A percentile compares a stretch with the other conserved stretches of the same genome.
phyloP scores from a whole-genome alignment of 345 rosid species.

The Fremontodendron californicum region DNA sequence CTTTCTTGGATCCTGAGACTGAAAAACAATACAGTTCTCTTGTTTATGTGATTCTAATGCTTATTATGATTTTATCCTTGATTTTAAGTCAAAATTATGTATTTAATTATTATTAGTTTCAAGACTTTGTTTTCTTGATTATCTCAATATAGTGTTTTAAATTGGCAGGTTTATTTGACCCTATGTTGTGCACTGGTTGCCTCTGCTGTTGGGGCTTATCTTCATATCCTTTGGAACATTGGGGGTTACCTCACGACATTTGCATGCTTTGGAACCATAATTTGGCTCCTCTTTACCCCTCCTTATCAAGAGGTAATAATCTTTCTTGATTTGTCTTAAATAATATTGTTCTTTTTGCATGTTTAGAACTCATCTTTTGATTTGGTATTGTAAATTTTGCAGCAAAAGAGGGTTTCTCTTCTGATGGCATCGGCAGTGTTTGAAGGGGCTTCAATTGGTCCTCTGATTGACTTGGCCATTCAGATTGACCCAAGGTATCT shows the following conservation, averaged over 20 bases:
- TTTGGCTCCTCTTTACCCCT: constrained; percentile 60
- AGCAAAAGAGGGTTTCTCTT: constrained; percentile 77
- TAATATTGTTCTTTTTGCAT: not conserved
- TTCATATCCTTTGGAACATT: constrained; percentile 77
- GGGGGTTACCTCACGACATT: constrained; percentile 82
- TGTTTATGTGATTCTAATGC: not conserved
- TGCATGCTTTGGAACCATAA: constrained; percentile 59
- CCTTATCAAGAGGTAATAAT: constrained; percentile 51
- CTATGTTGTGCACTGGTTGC: constrained; percentile 74
- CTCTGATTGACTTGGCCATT: too few species aligned
- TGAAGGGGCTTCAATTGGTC: constrained; percentile 91
- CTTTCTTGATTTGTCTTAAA: not conserved
- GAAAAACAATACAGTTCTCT: not conserved
- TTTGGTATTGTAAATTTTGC: constrained; percentile 17
- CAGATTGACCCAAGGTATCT: constrained; percentile 73
- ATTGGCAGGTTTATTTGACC: constrained; percentile 67
- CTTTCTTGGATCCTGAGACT: not conserved
- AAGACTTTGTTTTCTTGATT: not conserved
- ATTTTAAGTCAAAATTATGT: not conserved
- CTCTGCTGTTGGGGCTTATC: constrained; percentile 72
- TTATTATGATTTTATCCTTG: not conserved
- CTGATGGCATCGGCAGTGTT: constrained; percentile 65
- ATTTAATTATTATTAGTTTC: not conserved
- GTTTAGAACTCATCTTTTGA: not conserved
- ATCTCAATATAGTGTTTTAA: too few species aligned